Evolutionary conservation across 83 land plant species (phyloP).

Genomic region (Isoetes engelmannii): DNA sequence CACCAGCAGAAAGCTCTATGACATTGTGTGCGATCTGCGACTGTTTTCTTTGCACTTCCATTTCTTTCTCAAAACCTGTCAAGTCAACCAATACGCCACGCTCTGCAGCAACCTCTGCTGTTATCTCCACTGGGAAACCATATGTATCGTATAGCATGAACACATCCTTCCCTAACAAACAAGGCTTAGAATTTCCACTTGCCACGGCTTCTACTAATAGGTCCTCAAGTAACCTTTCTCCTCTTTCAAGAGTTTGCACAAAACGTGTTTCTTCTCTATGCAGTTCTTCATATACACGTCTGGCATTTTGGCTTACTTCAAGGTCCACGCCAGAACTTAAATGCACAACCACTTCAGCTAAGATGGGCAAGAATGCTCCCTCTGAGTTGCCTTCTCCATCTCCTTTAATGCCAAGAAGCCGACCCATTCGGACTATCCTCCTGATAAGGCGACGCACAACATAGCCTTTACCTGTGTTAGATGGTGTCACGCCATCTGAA

Average conservation of each 20-base stretch:
- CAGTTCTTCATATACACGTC: conserved; percentile 63
- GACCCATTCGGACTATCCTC: conserved; percentile 76
- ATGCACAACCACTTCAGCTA: conserved; percentile 65
- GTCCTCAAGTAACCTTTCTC: conserved; percentile 77
- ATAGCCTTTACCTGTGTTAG: conserved; percentile 92
- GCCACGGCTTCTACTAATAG: conserved; percentile 50
- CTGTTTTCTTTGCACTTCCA: conserved; percentile 78
- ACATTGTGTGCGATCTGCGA: conserved; percentile 89
- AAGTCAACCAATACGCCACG: conserved; percentile 60
- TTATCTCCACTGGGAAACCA: conserved; percentile 91
- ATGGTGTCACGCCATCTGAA: conserved; percentile 91
- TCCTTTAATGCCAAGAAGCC: conserved; percentile 78
- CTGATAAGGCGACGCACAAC: conserved; percentile 83
- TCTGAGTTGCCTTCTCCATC: conserved; percentile 56
- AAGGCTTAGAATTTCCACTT: conserved; percentile 31
- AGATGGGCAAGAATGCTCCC: conserved; percentile 61
- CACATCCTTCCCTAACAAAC: conserved; percentile 66
- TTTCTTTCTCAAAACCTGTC: conserved; percentile 71
- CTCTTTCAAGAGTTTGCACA: conserved; percentile 83
- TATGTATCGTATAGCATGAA: conserved; percentile 86
- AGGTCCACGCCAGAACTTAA: conserved; percentile 63
- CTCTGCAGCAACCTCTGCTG: conserved; percentile 72
- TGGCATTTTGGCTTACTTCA: conserved; percentile 46
- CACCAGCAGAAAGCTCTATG: conserved; percentile 65
- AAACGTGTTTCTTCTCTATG: conserved; percentile 73